These are phyloP conservation scores for Gentiana macrophylla DNA, from an alignment of 257 asterid species.

Conservation along the genomic window DNA sequence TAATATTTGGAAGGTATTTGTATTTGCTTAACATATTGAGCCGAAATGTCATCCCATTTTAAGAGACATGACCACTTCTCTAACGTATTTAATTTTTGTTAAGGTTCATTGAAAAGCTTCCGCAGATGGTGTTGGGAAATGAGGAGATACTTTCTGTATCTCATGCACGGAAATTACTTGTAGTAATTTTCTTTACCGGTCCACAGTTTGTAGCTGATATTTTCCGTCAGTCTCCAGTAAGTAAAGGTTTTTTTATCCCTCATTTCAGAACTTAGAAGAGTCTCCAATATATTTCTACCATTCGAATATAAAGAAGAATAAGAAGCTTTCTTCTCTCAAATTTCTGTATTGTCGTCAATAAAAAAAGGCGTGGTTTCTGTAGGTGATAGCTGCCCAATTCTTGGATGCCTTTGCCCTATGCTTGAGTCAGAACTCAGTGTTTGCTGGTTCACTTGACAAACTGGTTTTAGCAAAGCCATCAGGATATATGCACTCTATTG, in stretches of 20 bases:
- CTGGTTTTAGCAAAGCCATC: slow-evolving; percentile 46
- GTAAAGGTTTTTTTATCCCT: slow-evolving; percentile 16
- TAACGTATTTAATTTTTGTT: slow-evolving; percentile 4
- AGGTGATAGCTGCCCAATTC: slow-evolving; percentile 75
- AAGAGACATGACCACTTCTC: background rate
- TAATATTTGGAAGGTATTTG: slow-evolving; percentile 57
- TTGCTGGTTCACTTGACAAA: slow-evolving; percentile 80
- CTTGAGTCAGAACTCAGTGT: slow-evolving; percentile 75
- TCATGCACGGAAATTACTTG: slow-evolving; percentile 73
- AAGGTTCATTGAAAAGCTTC: slow-evolving; percentile 93
- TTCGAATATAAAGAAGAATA: no score
- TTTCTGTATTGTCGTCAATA: no score
- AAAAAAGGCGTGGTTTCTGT: background rate
- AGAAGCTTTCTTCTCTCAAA: background rate
- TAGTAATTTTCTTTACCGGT: slow-evolving; percentile 65
- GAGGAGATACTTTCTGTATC: slow-evolving; percentile 68
- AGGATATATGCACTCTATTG: slow-evolving; percentile 76
- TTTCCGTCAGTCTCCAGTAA: slow-evolving; percentile 76
- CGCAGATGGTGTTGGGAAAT: slow-evolving; percentile 64
- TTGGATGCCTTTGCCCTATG: slow-evolving; percentile 85
- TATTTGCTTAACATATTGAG: slow-evolving; percentile 4
- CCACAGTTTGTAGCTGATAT: slow-evolving; percentile 62
- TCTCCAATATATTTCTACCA: no score
- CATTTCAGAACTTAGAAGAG: background rate
- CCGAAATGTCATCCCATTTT: slow-evolving; percentile 10